These are phyloP conservation scores for Aureobasidium mangrovei DNA, from an alignment of 2,329 filamentous ascomycete genomes.

Conservation along the genomic window DNA sequence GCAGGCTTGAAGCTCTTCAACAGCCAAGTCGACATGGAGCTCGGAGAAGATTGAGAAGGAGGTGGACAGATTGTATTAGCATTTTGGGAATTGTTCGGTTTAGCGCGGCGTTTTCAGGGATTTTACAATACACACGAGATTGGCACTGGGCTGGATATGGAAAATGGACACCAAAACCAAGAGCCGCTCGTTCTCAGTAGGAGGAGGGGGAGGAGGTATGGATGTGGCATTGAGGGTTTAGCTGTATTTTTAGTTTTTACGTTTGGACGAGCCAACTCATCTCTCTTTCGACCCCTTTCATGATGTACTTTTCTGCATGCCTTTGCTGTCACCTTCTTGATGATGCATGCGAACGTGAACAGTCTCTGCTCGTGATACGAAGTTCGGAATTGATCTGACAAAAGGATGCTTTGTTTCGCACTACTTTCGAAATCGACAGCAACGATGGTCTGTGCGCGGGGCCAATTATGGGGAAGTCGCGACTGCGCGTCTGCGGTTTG, in stretches of 20 bases:
- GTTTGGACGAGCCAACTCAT: conserved; percentile 7
- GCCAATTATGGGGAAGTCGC: no score
- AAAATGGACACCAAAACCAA: neutral
- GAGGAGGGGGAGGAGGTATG: neutral
- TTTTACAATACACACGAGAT: neutral
- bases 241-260: conserved; percentile 3
- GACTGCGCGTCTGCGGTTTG: no score
- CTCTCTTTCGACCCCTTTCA: neutral
- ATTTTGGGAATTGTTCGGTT: conserved; percentile 6
- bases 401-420: no score
- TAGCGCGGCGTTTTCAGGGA: conserved; percentile 3
- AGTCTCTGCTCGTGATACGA: no score
- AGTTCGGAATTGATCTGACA: no score
- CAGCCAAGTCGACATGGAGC: neutral
- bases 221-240: neutral
- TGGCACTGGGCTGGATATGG: neutral
- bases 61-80: conserved; percentile 6
- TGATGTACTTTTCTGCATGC: neutral
- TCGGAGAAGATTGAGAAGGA: neutral
- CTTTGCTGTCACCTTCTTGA: neutral
- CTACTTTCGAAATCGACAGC: no score
- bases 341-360: no score
- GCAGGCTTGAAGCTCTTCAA: neutral
- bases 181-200: neutral
- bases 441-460: no score